Conservation (phyloP, 2,329 filamentous ascomycete species). For the Diplodia mutila region DNA sequence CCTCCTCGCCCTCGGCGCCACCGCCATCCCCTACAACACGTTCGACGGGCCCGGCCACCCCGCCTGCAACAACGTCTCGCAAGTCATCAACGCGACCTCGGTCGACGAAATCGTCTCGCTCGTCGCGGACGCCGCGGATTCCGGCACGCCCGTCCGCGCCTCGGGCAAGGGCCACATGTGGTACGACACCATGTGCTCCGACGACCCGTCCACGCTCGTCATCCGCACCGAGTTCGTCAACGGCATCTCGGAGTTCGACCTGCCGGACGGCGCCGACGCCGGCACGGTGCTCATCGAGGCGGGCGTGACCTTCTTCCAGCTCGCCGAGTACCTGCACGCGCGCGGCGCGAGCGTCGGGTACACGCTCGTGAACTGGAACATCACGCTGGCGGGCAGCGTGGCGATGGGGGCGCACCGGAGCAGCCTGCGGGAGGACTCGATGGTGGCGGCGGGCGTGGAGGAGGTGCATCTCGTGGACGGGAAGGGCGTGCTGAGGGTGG, state of each 20-base stretch:
- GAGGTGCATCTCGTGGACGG: constrained; percentile 57
- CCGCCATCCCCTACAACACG: constrained; percentile 47
- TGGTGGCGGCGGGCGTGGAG: constrained; percentile 55
- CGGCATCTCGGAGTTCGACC: constrained; percentile 50
- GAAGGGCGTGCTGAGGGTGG: constrained; percentile 47
- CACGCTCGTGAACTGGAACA: constrained; percentile 60
- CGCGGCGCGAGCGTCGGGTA: constrained; percentile 54
- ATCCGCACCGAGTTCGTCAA: constrained; percentile 53
- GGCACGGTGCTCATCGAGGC: constrained; percentile 56
- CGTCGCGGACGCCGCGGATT: constrained; percentile 47
- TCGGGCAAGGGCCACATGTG: constrained; percentile 58
- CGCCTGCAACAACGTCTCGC: constrained; percentile 52
- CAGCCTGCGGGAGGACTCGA: constrained; percentile 54
- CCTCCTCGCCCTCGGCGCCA: constrained; percentile 30
- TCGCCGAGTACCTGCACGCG: constrained; percentile 55
- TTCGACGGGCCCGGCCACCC: constrained; percentile 56
- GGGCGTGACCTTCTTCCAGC: constrained; percentile 54
- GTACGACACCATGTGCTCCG: constrained; percentile 60
- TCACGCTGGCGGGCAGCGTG: constrained; percentile 55
- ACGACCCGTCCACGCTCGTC: constrained; percentile 53
- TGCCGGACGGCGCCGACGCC: constrained; percentile 36
- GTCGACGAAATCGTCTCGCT: constrained; percentile 50
- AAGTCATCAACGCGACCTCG: constrained; percentile 50
- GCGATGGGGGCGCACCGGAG: constrained; percentile 59
- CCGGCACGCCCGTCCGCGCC: constrained; percentile 50